phyloP scores from a whole-genome alignment of 148 eudicot species.

The Silene conica region DNA sequence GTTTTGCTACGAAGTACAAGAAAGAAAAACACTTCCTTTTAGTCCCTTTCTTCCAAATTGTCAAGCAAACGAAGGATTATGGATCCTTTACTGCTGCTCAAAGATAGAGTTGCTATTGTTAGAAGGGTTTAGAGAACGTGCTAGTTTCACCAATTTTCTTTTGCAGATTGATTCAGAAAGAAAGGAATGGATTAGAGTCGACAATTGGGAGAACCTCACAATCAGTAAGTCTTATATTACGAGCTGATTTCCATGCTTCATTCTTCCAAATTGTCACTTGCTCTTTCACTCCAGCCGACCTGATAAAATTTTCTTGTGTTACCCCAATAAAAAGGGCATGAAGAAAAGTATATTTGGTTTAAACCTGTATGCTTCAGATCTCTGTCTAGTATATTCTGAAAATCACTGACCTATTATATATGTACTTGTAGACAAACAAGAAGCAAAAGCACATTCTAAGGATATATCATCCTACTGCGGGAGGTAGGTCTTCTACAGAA shows the following conservation, averaged over 20 bases:
- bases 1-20: not conserved
- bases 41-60: not conserved
- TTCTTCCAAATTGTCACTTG: not conserved
- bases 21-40: not conserved
- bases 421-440: slow-evolving; percentile 66
- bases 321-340: too few species aligned
- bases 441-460: slow-evolving; percentile 88
- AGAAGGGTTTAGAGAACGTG: not conserved
- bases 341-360: not conserved
- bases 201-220: slow-evolving; percentile 67
- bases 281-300: not conserved
- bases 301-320: not conserved
- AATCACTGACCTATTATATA: slow-evolving; percentile 3
- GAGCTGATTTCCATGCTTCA: slow-evolving; percentile 5
- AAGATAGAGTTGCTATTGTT: not conserved
- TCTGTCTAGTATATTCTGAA: not conserved
- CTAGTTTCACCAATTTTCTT: not conserved
- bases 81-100: not conserved
- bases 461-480: slow-evolving; percentile 90
- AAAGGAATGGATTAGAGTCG: slow-evolving; percentile 73
- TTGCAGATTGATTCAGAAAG: slow-evolving; percentile 54
- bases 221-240: slow-evolving; percentile 46
- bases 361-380: not conserved
- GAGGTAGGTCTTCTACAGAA: slow-evolving; percentile 47
- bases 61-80: not conserved